A percentile compares a stretch with the other conserved stretches of the same genome.
These are phyloP conservation scores for Phanerochaete sordida DNA, from an alignment of 768 basidiomycete genomes.

Conservation along the genomic window DNA sequence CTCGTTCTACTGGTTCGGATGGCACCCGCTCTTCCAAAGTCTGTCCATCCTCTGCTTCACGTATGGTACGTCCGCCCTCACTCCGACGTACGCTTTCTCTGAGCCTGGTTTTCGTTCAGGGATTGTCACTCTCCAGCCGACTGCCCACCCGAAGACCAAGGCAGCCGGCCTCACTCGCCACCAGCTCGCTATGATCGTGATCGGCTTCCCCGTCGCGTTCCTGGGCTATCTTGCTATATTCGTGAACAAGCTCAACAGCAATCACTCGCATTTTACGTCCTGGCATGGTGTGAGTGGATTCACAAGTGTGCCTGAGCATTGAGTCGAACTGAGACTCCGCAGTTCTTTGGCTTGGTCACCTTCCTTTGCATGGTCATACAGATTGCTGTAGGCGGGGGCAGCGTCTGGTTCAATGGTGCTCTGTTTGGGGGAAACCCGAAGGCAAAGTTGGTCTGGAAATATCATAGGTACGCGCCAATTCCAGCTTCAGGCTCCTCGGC, in stretches of 20 bases:
- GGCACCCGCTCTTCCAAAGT: slow-evolving; percentile 38
- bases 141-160: slow-evolving; percentile 62
- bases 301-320: background rate
- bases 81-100: background rate
- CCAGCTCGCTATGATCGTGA: slow-evolving; percentile 53
- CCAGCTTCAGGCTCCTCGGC: no score
- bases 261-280: slow-evolving; percentile 56
- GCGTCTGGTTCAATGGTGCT: slow-evolving; percentile 71
- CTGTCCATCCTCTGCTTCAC: slow-evolving; percentile 25
- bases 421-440: slow-evolving; percentile 68
- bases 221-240: slow-evolving; percentile 61
- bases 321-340: background rate
- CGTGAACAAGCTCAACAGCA: slow-evolving; percentile 54
- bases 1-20: slow-evolving; percentile 34
- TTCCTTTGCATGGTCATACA: slow-evolving; percentile 62
- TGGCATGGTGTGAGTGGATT: slow-evolving; percentile 63
- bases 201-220: slow-evolving; percentile 55
- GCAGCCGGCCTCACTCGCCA: slow-evolving; percentile 67
- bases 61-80: slow-evolving; percentile 38
- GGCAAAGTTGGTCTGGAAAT: slow-evolving; percentile 80
- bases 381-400: slow-evolving; percentile 61
- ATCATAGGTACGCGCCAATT: slow-evolving; percentile 66
- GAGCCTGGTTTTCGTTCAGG: slow-evolving; percentile 36
- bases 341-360: slow-evolving; percentile 66
- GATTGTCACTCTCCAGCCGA: slow-evolving; percentile 73